Conservation (phyloP, 305 asterid species). For the Fraxinus dipetala region DNA sequence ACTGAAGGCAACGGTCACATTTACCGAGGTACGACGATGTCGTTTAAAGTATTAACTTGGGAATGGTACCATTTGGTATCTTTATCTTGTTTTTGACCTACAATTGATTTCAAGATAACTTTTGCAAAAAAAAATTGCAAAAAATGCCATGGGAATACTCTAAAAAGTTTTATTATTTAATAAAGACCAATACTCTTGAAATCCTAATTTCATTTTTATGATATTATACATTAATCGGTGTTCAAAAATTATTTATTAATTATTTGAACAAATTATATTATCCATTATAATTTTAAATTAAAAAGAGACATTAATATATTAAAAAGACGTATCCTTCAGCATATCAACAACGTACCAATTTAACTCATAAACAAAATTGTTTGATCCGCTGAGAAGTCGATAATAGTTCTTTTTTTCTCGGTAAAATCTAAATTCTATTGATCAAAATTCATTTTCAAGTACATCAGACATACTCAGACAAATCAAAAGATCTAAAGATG, state of each 20-base stretch:
- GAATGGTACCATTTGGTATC: not conserved
- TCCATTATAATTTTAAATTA: not conserved
- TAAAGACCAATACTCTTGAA: not conserved
- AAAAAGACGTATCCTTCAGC: not conserved
- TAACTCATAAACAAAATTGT: not conserved
- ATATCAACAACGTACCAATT: not conserved
- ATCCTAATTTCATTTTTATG: not conserved
- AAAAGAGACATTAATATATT: not conserved
- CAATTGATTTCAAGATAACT: not conserved
- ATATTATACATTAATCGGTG: not conserved
- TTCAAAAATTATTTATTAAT: not conserved
- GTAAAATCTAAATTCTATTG: too few relatives aligned
- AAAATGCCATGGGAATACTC: not conserved
- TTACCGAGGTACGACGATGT: constrained; percentile 34
- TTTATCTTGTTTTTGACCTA: not conserved
- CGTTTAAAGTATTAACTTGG: constrained; percentile 17
- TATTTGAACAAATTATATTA: not conserved
- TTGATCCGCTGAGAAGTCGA: not conserved
- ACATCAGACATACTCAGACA: too few relatives aligned
- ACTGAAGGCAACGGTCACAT: constrained; percentile 41
- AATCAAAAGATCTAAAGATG: too few relatives aligned
- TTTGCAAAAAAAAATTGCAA: not conserved
- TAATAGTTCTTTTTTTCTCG: not conserved
- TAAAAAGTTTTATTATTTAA: not conserved
- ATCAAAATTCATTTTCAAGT: too few relatives aligned